Conservation (phyloP, 352 stramenopile genomes). For the Pythium myriotylum region DNA sequence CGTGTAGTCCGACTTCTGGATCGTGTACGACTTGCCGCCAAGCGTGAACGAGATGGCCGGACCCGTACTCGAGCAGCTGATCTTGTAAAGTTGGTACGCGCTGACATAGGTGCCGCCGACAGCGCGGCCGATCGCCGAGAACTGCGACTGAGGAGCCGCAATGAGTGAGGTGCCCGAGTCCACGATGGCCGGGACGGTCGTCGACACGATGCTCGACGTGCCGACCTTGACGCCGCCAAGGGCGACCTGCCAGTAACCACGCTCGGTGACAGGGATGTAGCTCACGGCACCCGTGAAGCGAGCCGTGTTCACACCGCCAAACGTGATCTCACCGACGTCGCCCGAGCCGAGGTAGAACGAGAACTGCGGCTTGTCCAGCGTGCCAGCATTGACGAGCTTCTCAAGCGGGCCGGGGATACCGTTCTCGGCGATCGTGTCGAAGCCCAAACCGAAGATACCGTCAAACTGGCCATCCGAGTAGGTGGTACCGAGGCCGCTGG, state of each 20-base stretch:
- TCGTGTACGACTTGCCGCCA: slow-evolving; percentile 88
- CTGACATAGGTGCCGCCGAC: slow-evolving; percentile 88
- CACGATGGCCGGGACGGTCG: slow-evolving; percentile 87
- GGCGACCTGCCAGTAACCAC: slow-evolving; percentile 71
- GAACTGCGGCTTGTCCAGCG: slow-evolving; percentile 91
- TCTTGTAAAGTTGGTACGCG: slow-evolving; percentile 78
- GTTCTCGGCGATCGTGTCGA: slow-evolving; percentile 92
- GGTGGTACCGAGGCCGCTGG: slow-evolving; percentile 91
- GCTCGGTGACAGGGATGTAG: slow-evolving; percentile 80
- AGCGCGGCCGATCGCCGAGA: slow-evolving; percentile 81
- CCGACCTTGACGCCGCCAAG: slow-evolving; percentile 72
- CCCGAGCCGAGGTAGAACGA: slow-evolving; percentile 94
- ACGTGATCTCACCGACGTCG: slow-evolving; percentile 74
- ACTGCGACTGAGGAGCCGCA: slow-evolving; percentile 88
- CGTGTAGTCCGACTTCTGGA: slow-evolving; percentile 93
- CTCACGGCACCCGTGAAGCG: slow-evolving; percentile 94
- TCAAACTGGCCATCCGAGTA: slow-evolving; percentile 97
- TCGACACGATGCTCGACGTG: slow-evolving; percentile 20
- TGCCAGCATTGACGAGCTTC: slow-evolving; percentile 86
- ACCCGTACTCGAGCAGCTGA: slow-evolving; percentile 89
- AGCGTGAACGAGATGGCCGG: slow-evolving; percentile 94
- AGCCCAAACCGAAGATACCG: slow-evolving; percentile 96
- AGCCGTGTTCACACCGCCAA: slow-evolving; percentile 69
- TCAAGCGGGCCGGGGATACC: slow-evolving; percentile 93
- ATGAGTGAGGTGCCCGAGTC: slow-evolving; percentile 97